Evolutionary conservation across 305 asterid species (phyloP).

Genomic region (Euphrasia arctica): DNA sequence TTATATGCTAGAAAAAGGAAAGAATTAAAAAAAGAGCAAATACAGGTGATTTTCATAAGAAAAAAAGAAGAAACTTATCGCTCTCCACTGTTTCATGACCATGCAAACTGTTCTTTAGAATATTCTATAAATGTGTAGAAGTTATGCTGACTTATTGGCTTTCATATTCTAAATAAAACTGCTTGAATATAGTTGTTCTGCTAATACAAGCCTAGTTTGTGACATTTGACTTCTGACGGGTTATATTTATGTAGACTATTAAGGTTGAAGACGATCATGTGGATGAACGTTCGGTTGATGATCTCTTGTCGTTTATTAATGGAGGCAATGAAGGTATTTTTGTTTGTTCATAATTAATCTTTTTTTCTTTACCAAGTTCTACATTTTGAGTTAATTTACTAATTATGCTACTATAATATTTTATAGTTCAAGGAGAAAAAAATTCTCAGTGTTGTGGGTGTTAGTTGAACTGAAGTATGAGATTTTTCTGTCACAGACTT

Average conservation of each 20-base stretch:
- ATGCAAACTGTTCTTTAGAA: constrained; percentile 14
- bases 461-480: constrained; percentile 6
- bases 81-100: constrained; percentile 6
- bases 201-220: constrained; percentile 24
- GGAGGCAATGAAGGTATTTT: constrained; percentile 53
- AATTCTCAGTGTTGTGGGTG: constrained; percentile 2
- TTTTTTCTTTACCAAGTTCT: constrained; percentile 7
- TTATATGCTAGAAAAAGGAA: constrained; percentile 85
- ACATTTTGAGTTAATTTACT: background rate
- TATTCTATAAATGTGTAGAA: constrained; percentile 18
- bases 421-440: constrained; percentile 12
- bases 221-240: constrained; percentile 22
- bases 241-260: constrained; percentile 47
- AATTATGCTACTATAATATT: constrained; percentile 5
- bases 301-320: constrained; percentile 65
- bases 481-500: constrained; percentile 8
- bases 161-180: constrained; percentile 23
- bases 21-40: constrained; percentile 65
- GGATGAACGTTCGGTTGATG: constrained; percentile 76
- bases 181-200: constrained; percentile 22
- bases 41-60: constrained; percentile 45
- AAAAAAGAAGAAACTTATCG: background rate
- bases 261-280: constrained; percentile 70
- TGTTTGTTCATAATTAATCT: constrained; percentile 11
- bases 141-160: background rate